Evolutionary conservation across 2,329 filamentous ascomycete genomes (phyloP), one percentile per base, ranked within the genome.

Genomic region (Aspergillus neotritici): DNA sequence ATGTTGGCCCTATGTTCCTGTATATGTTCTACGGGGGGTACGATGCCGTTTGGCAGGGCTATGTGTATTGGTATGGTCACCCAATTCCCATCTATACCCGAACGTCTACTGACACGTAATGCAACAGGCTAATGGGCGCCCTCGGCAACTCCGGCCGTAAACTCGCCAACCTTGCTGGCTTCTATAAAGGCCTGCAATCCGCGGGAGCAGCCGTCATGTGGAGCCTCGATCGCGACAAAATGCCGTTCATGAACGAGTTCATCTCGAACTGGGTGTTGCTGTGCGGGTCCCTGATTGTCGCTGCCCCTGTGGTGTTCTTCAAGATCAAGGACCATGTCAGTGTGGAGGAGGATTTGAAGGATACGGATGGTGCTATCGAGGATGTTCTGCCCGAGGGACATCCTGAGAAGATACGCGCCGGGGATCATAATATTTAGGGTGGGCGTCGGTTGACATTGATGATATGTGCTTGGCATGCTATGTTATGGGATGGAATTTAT

Each of bases 111-210:
- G 9, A 25, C 21, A 25, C 21, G 3, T 6, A 25, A 2, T 25
- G 3, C 21, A 14, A 33, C 13, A 84, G 82, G 83, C 87, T 84
- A 72, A 94, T 96, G 84, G 90, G 90, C 40, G 79, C 89, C 5
- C 75, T 95, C 39, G 89, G 87, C 61, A 96, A 96, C 79, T 94
- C 90, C 47, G 82, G 86, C 48, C 87, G 90, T 64, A 90, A 87
- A 66, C 80, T 89, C 14, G 89, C 90, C 69, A 94, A 95, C 72
- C 82, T 90, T 56, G 85, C 87, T 30, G 89, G 86, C 46, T 89
- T 86, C 73, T 91, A 91, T 78, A 91, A 91, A 71, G 83, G 83
- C 44, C 83, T 94, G 50, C 87, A 94, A 65, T 89, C 86, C 5
- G 86, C 85, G 13, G 87, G 87, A 51, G 80, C 83, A 1, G 87